Base-by-base conservation (phyloP, 2,329 filamentous ascomycete genomes). In the Eutypella sp. region DNA sequence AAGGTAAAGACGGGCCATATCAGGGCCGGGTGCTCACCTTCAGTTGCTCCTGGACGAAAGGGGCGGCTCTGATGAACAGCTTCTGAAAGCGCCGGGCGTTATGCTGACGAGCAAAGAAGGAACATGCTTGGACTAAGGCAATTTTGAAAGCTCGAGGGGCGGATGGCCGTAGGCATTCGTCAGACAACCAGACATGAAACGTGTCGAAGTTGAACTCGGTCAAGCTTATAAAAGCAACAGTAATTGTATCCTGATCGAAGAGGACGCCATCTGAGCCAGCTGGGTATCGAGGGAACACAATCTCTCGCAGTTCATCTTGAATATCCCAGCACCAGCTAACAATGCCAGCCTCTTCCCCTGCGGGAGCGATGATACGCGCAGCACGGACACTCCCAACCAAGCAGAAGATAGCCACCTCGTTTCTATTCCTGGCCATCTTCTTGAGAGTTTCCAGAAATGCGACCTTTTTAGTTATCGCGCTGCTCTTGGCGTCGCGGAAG, bases 291-390 rank as follows among this genome's bases (percentile, higher is more conserved):
- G 77, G 74, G 55, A 86, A 85, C 4, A 85, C 76, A 40, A 81
- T 79, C 56, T 85, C 82, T 40, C 75, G 73, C 40, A 87, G 74
- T 60, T 87, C 83, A 55, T 84, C 81, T 56, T 86, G 82, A 8
- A 87, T 78, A 60, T 87, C 83, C 63, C 85, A 71, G 33, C 82
- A 82, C 60, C 83, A 87, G 60, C 81, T 84, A 48, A 84, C 71
- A 47, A 84, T 69, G 2, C 78, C 78, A 10, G 79, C 76, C 55
- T 87, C 83, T 56, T 87, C 83, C 56, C 75, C 81, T 48, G 85
- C 78, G 7, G 71, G 67, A 47, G 78, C 72, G 54, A 87, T 85
- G 58, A 85, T 79, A 27, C 82, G 75, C 11, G 81, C 80, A 33
- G 76, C 81, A 34, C 80, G 77, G 40, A 86, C 71, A 40, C 86